Evolutionary conservation across 768 basidiomycete species (phyloP).

Genomic region (Boletus speciosus): DNA sequence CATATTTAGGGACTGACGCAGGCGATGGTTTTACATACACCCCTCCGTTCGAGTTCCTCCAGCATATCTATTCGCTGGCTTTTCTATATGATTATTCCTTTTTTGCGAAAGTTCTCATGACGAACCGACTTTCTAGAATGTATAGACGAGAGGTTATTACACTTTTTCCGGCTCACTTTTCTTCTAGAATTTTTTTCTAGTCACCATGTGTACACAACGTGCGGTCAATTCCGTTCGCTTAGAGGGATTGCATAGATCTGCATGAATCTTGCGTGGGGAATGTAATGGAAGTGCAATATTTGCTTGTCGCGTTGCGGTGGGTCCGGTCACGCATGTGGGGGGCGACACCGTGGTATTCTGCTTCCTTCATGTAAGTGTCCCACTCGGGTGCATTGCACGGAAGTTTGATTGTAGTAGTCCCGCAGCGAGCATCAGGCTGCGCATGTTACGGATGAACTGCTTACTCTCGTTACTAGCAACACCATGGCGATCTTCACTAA

Average conservation of each 20-base stretch:
- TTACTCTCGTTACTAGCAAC: neutral
- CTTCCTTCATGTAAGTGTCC: neutral
- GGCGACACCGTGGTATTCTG: neutral
- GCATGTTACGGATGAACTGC: neutral
- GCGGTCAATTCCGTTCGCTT: conserved; percentile 12
- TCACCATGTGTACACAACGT: conserved; percentile 17
- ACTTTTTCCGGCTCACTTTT: conserved; percentile 7
- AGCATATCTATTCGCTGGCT: conserved; percentile 33
- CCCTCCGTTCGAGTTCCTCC: conserved; percentile 12
- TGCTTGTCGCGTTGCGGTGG: conserved; percentile 4
- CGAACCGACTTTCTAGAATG: conserved; percentile 22
- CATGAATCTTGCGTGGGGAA: conserved; percentile 15
- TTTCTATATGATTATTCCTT: conserved; percentile 39
- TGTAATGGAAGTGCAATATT: conserved; percentile 16
- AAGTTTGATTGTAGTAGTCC: neutral
- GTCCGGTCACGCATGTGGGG: conserved; percentile 1
- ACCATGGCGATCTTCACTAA: neutral
- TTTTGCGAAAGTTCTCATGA: conserved; percentile 30
- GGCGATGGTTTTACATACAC: conserved; percentile 24
- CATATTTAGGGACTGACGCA: conserved; percentile 26
- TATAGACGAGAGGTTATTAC: conserved; percentile 18
- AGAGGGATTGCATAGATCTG: conserved; percentile 9
- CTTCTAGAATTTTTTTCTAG: conserved; percentile 11
- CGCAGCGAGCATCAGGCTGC: neutral
- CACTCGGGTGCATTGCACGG: neutral